phyloP scores from a whole-genome alignment of 768 basidiomycete genomes.

The Lentinus tigrinus region DNA sequence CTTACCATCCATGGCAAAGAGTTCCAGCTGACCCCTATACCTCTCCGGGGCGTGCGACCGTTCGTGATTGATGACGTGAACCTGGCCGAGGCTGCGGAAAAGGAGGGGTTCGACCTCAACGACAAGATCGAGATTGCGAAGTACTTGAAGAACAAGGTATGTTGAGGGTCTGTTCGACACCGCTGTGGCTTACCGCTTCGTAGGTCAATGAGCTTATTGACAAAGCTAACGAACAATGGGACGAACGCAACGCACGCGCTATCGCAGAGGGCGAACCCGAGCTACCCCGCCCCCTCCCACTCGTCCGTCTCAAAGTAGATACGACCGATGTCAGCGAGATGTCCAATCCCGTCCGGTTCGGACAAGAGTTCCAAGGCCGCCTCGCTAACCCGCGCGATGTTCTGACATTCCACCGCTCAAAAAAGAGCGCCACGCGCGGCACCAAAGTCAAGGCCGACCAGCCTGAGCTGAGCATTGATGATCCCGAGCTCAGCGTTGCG shows the following conservation, averaged over 20 bases:
- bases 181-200: neutral
- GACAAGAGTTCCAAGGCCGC: conserved; percentile 88
- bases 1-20: conserved; percentile 86
- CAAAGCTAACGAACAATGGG: conserved; percentile 75
- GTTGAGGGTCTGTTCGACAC: neutral
- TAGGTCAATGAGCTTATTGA: conserved; percentile 81
- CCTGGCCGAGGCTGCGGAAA: conserved; percentile 75
- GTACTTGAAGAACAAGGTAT: conserved; percentile 71
- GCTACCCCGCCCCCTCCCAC: conserved; percentile 74
- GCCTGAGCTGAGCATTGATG: conserved; percentile 81
- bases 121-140: conserved; percentile 84
- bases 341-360: conserved; percentile 95
- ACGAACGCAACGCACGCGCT: conserved; percentile 66
- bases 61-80: conserved; percentile 86
- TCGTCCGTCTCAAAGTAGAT: conserved; percentile 88
- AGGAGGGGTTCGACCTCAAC: conserved; percentile 70
- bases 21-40: conserved; percentile 82
- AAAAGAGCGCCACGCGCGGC: conserved; percentile 50
- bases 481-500: conserved; percentile 59
- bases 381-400: conserved; percentile 95
- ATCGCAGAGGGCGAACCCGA: conserved; percentile 60
- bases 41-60: conserved; percentile 88
- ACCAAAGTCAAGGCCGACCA: conserved; percentile 69
- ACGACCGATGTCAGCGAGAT: conserved; percentile 88
- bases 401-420: conserved; percentile 84